A percentile compares a stretch with the other conserved stretches of the same genome.
Conservation (phyloP, 2,329 filamentous ascomycete genomes). For the Fusarium sp. region DNA sequence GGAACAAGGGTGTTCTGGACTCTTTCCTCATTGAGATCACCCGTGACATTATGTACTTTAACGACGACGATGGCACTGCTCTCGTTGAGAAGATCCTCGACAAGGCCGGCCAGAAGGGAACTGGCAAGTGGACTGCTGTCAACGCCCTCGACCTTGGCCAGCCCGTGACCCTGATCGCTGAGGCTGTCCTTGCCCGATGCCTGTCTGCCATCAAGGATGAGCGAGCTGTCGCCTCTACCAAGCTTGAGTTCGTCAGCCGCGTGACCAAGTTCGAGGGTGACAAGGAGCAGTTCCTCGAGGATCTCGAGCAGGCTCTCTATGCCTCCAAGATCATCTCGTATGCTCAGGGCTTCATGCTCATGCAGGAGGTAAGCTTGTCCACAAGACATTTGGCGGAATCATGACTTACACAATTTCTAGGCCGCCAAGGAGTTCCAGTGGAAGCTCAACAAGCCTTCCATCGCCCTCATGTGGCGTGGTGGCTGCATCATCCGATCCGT, state of each 20-base stretch:
- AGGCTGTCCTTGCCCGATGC: slow-evolving; percentile 96
- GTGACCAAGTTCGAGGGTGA: slow-evolving; percentile 85
- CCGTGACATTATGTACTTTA: slow-evolving; percentile 97
- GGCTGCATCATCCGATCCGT: slow-evolving; percentile 99
- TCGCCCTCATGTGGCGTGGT: slow-evolving; percentile 99
- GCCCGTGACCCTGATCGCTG: slow-evolving; percentile 97
- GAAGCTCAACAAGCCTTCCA: slow-evolving; percentile 99
- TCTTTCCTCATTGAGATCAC: slow-evolving; percentile 99
- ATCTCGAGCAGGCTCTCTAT: slow-evolving; percentile 98
- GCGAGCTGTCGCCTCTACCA: slow-evolving; percentile 82
- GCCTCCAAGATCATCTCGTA: slow-evolving; percentile 99
- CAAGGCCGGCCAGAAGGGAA: slow-evolving; percentile 98
- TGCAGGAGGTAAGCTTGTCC: slow-evolving; percentile 82
- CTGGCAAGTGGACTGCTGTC: slow-evolving; percentile 99
- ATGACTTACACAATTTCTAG: slow-evolving; percentile 56
- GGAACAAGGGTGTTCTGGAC: slow-evolving; percentile 99
- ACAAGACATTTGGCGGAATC: neutral
- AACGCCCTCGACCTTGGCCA: slow-evolving; percentile 98
- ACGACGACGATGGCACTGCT: slow-evolving; percentile 90
- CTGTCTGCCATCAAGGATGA: slow-evolving; percentile 94
- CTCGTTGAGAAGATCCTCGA: slow-evolving; percentile 99
- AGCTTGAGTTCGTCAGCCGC: slow-evolving; percentile 81
- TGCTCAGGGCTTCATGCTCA: slow-evolving; percentile 99
- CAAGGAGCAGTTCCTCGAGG: slow-evolving; percentile 92
- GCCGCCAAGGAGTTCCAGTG: slow-evolving; percentile 95